Base-by-base conservation (phyloP, 768 basidiomycete species). In the Russula brevipes region DNA sequence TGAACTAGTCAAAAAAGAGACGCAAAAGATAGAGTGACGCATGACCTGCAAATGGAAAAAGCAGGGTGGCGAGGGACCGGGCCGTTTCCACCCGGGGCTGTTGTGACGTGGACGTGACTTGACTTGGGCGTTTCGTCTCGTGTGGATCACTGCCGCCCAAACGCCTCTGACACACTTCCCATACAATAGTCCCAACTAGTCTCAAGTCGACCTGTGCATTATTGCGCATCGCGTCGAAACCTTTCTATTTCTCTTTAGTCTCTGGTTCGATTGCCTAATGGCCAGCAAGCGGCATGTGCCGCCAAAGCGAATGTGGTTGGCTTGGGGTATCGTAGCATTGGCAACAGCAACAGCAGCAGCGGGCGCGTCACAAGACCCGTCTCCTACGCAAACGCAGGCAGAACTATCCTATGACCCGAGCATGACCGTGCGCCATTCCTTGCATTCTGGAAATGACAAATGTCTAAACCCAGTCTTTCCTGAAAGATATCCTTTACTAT, bases 241-340 rank as follows among this genome's bases (percentile, higher is more conserved):
- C 19, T 11, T 24, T 12, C 35, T 5, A n/a, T 17, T 7, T 5
- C 31, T 12, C 41, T 44, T 14, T 39, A 11, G 38, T 41, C 24
- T n/a, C 45, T 35, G 42, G 45, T 46, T 57, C 7, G 19, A 45
- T 36, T 52, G 16, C 44, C 35, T 51, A 54, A 63, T 63, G 62
- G 57, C 54, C 39, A 36, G 39, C 52, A 63, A 63, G 31, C 39
- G 57, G 19, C 62, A 63, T 59, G 62, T 24, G 33, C 9, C 16
- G 19, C 54, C 57, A 63, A 76, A 72, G 63, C 70, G 73, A 2
- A 70, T 68, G 38, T 71, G 72, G 59, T 69, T 73, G 50, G 70
- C 73, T 1, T 73, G 73, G 42, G 71, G 70, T 14, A 44, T 76
- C 14, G 69, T 73, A 14, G 72, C 72, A 11, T 64, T 73, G 30